A percentile compares a stretch with the other conserved stretches of the same genome.
These are phyloP conservation scores for Cordyceps fumosorosea DNA, from an alignment of 2,329 filamentous ascomycete species.

Conservation along the genomic window DNA sequence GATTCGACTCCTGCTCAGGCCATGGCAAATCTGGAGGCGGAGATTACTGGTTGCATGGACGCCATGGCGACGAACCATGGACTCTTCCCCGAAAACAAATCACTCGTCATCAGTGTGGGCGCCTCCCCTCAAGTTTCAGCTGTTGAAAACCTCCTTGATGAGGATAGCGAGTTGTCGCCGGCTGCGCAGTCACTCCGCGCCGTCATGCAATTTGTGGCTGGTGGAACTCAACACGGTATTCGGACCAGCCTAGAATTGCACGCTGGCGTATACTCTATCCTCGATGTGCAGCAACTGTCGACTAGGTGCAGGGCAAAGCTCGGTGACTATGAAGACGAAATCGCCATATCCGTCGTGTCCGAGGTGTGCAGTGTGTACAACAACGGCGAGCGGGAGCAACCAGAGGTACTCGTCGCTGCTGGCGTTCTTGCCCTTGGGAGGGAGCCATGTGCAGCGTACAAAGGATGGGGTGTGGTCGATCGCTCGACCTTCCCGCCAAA, in stretches of 20 bases:
- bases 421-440: slow-evolving; percentile 53
- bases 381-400: slow-evolving; percentile 23
- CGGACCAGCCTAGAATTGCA: slow-evolving; percentile 47
- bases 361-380: slow-evolving; percentile 57
- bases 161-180: neutral
- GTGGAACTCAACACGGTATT: slow-evolving; percentile 2
- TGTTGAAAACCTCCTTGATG: slow-evolving; percentile 19
- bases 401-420: slow-evolving; percentile 51
- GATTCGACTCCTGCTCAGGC: slow-evolving; percentile 22
- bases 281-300: slow-evolving; percentile 59
- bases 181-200: slow-evolving; percentile 11
- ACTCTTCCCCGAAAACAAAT: slow-evolving; percentile 15
- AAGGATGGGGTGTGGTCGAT: slow-evolving; percentile 53
- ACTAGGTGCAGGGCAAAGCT: slow-evolving; percentile 36
- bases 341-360: slow-evolving; percentile 51
- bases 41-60: slow-evolving; percentile 26
- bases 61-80: slow-evolving; percentile 15
- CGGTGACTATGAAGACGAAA: slow-evolving; percentile 32
- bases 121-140: slow-evolving; percentile 27
- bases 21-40: slow-evolving; percentile 23
- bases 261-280: slow-evolving; percentile 57
- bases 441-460: slow-evolving; percentile 54
- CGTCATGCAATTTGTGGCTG: neutral
- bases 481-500: slow-evolving; percentile 22
- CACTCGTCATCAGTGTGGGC: slow-evolving; percentile 25